phyloP scores from a whole-genome alignment of 495 filamentous ascomycete species.

The Penicillium tannophilum region DNA sequence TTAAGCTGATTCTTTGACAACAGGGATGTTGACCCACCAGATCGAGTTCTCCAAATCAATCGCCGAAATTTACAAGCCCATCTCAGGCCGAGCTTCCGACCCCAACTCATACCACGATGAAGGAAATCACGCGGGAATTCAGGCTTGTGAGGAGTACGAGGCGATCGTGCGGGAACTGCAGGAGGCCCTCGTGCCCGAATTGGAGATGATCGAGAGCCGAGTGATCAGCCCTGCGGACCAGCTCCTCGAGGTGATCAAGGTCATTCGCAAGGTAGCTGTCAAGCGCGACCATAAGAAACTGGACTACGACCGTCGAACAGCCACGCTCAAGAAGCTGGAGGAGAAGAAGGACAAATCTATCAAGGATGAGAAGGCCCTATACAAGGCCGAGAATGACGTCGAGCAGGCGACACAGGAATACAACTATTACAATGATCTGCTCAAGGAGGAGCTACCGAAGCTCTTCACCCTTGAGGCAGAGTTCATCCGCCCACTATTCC shows the following conservation, averaged over 20 bases:
- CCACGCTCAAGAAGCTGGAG: slow-evolving; percentile 86
- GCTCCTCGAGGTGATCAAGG: slow-evolving; percentile 91
- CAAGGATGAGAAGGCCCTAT: slow-evolving; percentile 96
- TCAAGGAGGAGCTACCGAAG: slow-evolving; percentile 94
- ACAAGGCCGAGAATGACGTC: slow-evolving; percentile 91
- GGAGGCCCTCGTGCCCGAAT: slow-evolving; percentile 82
- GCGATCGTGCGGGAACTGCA: slow-evolving; percentile 87
- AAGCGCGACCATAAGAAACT: slow-evolving; percentile 98
- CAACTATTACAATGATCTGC: slow-evolving; percentile 93
- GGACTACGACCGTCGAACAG: slow-evolving; percentile 87
- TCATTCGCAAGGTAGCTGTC: slow-evolving; percentile 80
- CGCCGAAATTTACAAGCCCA: slow-evolving; percentile 96
- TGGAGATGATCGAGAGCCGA: slow-evolving; percentile 95
- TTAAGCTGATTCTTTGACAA: neutral
- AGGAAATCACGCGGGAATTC: slow-evolving; percentile 92
- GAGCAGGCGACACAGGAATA: slow-evolving; percentile 93
- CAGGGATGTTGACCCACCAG: slow-evolving; percentile 93
- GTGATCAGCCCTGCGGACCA: slow-evolving; percentile 95
- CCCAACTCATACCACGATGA: slow-evolving; percentile 77
- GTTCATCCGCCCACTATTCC: slow-evolving; percentile 96
- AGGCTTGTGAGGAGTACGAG: slow-evolving; percentile 96
- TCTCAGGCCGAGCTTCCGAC: slow-evolving; percentile 93
- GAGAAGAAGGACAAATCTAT: slow-evolving; percentile 96
- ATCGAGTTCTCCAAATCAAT: slow-evolving; percentile 97
- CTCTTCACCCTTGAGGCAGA: slow-evolving; percentile 91